Conservation (phyloP, 2,329 filamentous ascomycete species). For the Cladosporium sp. region DNA sequence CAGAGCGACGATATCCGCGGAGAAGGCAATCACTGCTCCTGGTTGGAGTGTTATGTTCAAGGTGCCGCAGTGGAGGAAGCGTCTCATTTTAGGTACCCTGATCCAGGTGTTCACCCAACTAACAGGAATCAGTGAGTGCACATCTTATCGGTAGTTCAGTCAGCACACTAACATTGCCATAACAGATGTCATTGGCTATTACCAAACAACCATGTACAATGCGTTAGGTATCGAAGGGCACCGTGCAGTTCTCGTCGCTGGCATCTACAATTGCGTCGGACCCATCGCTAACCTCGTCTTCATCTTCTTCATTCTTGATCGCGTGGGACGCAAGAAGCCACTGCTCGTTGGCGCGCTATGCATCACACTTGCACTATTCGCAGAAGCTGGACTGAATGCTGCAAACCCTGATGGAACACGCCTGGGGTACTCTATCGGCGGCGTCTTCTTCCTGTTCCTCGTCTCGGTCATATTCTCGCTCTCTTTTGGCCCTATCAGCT, state of each 20-base stretch:
- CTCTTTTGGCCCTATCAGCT: slow-evolving; percentile 56
- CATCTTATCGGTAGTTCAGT: too few species aligned
- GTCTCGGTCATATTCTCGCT: slow-evolving; percentile 57
- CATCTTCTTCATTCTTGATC: slow-evolving; percentile 54
- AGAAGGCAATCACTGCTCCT: slow-evolving; percentile 50
- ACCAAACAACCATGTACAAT: slow-evolving; percentile 56
- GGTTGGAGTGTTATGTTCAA: slow-evolving; percentile 57
- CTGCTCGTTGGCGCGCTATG: slow-evolving; percentile 51
- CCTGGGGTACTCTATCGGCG: slow-evolving; percentile 52
- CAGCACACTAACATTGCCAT: neutral
- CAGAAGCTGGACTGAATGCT: slow-evolving; percentile 57
- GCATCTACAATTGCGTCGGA: slow-evolving; percentile 59
- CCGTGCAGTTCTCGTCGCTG: slow-evolving; percentile 52
- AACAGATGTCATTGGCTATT: slow-evolving; percentile 58
- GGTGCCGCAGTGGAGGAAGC: slow-evolving; percentile 55
- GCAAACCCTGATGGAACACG: slow-evolving; percentile 41
- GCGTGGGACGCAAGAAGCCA: slow-evolving; percentile 50
- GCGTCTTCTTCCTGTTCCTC: slow-evolving; percentile 62
- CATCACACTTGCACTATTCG: slow-evolving; percentile 55
- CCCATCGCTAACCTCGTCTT: slow-evolving; percentile 57
- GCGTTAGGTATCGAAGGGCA: slow-evolving; percentile 53
- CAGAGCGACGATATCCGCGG: slow-evolving; percentile 57
- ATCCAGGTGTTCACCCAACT: slow-evolving; percentile 65
- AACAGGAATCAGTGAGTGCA: slow-evolving; percentile 47
- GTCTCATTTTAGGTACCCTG: slow-evolving; percentile 57